Base-by-base conservation (phyloP, 2,329 filamentous ascomycete species). In the Fusarium xyrophilum region DNA sequence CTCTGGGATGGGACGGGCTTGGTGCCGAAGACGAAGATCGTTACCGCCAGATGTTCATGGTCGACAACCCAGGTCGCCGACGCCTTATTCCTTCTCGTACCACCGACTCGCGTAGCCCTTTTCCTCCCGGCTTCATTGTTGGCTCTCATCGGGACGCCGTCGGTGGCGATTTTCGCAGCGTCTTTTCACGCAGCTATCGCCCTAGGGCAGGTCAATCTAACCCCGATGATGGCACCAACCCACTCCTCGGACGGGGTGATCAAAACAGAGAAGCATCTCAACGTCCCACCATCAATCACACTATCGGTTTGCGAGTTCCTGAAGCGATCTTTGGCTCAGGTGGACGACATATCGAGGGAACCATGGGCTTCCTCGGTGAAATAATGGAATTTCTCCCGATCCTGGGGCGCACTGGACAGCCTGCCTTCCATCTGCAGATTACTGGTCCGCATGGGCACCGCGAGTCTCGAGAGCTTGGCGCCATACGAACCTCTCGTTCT, bases 181-280 rank as follows among this genome's bases (percentile, higher is more conserved):
- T 82, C 63, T 83, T 79, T 82, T 79, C 79, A 25, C 78, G 86
- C 69, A 80, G 83, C 64, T 85, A 88, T 71, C 83, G 87, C 59
- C 78, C 85, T 55, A 83, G 83, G 47, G 82, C 80, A 23, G 82
- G 85, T 33, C 80, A 86, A 54, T 84, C 86, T 59, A 84, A 84
- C 30, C 84, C 86, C 35, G 93, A 97, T 68, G 94, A 97, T 76
- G 93, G 93, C 6, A 85, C 89, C 25, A 97, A 98, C 75, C 95
- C 95, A 43, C 84, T 98, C 15, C 87, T 98, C 56, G 91, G 93
- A 68, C 90, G 92, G 46, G 79, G 76, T 48, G 80, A 81, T 25
- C 73, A 79, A 28, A 77, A 75, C 27, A 80, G 81, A 58, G 84
- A 88, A 21, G 75, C 74, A 35, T 74, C 83, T 12, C 82, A 85